phyloP scores from a whole-genome alignment of 139 green algal genomes.

The Monoraphidium neglectum region DNA sequence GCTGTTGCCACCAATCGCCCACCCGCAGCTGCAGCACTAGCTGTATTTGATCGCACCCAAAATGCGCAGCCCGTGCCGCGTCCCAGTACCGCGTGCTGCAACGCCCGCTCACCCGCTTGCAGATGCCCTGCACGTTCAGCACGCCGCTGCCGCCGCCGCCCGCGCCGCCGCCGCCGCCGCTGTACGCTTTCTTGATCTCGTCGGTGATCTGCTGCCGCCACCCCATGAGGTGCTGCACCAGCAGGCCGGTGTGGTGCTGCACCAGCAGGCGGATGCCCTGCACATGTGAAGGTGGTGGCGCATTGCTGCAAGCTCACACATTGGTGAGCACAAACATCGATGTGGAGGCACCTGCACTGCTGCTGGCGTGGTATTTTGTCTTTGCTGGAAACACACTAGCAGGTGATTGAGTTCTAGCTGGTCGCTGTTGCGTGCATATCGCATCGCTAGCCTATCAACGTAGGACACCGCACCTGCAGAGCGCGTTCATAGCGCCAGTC shows the following conservation, averaged over 20 bases:
- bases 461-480: not conserved
- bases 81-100: not conserved
- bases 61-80: not conserved
- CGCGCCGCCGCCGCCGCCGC: not conserved
- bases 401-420: too few species aligned
- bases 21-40: too few species aligned
- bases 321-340: not conserved
- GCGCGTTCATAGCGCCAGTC: constrained; percentile 38
- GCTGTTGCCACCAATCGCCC: too few species aligned
- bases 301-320: not conserved
- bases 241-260: constrained; percentile 26
- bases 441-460: not conserved
- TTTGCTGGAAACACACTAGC: too few species aligned
- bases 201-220: constrained; percentile 28
- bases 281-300: not conserved
- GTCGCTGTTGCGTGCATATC: not conserved
- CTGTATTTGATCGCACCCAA: not conserved
- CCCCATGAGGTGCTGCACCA: constrained; percentile 29
- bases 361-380: too few species aligned
- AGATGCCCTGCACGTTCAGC: constrained; percentile 24
- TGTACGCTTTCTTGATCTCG: constrained; percentile 31
- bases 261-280: constrained; percentile 41
- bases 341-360: too few species aligned
- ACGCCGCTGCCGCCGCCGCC: constrained; percentile 13
- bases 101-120: constrained; percentile 36